Percentiles rank a stretch among this genome's conserved stretches.
Conservation (phyloP, 1,284 basidiomycete species). For the Volvariella volvacea region DNA sequence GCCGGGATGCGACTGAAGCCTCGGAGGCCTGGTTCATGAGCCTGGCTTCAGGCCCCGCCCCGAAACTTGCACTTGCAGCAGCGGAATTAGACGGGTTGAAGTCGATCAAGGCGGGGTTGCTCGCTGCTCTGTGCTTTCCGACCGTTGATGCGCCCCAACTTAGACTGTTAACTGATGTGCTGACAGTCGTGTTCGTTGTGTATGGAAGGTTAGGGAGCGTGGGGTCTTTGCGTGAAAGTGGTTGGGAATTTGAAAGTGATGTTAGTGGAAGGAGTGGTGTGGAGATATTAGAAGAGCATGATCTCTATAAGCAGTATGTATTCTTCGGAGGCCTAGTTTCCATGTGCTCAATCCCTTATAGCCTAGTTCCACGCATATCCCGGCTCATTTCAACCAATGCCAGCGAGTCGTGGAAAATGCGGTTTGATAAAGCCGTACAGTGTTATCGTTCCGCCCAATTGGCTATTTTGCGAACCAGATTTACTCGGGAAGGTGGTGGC, state of each 20-base stretch:
- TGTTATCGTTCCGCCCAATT: too few species aligned
- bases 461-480: too few species aligned
- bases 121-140: constrained; percentile 52
- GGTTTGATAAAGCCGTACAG: neutral
- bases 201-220: constrained; percentile 19
- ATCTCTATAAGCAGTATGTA: constrained; percentile 17
- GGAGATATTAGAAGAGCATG: constrained; percentile 15
- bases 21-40: constrained; percentile 38
- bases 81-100: constrained; percentile 24
- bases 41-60: constrained; percentile 1
- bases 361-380: constrained; percentile 14
- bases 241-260: neutral
- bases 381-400: neutral
- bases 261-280: constrained; percentile 3
- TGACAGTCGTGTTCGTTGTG: constrained; percentile 34
- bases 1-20: constrained; percentile 33
- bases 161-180: constrained; percentile 41
- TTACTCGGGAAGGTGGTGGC: too few species aligned
- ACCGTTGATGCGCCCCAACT: constrained; percentile 50
- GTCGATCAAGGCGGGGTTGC: constrained; percentile 41
- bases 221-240: constrained; percentile 8
- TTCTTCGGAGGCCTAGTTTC: constrained; percentile 8
- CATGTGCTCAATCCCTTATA: constrained; percentile 3
- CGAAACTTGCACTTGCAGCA: constrained; percentile 13
- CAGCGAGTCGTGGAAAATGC: constrained; percentile 15